These are phyloP conservation scores for Xylaria longipes DNA, from an alignment of 495 filamentous ascomycete genomes.

Conservation along the genomic window DNA sequence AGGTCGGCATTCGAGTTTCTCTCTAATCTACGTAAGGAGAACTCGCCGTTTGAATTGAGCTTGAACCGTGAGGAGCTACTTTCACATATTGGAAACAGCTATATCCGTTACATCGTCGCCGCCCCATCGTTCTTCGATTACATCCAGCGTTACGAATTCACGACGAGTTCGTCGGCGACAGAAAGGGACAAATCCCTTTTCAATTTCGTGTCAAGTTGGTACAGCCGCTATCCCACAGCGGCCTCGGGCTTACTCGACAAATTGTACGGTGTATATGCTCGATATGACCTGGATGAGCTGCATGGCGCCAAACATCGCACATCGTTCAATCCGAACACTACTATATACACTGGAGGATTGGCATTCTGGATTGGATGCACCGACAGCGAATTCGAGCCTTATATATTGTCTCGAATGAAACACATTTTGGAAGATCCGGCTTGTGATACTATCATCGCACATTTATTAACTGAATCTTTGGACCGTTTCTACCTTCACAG, in stretches of 20 bases:
- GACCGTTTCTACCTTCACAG: too few species aligned
- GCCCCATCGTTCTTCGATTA: background rate
- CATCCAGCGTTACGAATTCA: rapidly evolving
- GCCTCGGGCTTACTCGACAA: constrained; percentile 4
- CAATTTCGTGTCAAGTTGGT: background rate
- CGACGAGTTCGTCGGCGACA: too few species aligned
- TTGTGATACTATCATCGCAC: background rate
- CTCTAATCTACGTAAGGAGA: background rate
- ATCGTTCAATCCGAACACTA: background rate
- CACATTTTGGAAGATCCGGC: background rate
- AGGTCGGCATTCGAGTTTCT: constrained; percentile 15
- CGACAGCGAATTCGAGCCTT: background rate
- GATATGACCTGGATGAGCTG: background rate
- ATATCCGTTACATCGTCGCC: background rate
- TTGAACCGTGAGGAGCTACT: background rate
- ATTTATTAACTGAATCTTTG: background rate
- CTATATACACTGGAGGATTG: background rate
- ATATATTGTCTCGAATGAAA: background rate
- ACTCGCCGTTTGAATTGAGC: background rate
- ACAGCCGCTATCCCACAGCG: background rate
- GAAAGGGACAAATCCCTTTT: too few species aligned
- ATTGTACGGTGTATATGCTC: background rate
- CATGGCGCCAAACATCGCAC: rapidly evolving
- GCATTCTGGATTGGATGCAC: background rate
- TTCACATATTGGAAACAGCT: background rate